These are phyloP conservation scores for Pisolithus thermaeus DNA, from an alignment of 1,284 basidiomycete species.

Conservation along the genomic window DNA sequence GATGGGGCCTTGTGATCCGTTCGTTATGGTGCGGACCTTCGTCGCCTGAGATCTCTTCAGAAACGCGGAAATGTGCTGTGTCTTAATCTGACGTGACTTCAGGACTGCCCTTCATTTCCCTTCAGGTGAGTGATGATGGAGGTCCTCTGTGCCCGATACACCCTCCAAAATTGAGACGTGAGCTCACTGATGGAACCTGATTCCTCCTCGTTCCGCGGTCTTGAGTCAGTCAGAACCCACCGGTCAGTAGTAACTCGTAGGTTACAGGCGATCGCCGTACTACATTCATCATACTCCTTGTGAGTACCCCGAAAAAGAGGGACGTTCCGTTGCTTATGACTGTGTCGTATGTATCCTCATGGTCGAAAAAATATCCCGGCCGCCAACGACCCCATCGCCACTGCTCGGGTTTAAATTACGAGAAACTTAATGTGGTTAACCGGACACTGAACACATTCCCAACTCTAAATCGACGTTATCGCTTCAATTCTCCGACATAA, in stretches of 20 bases:
- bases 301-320: slow-evolving; percentile 3
- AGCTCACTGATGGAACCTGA: slow-evolving; percentile 4
- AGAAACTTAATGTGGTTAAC: slow-evolving; percentile 26
- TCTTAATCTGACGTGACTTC: slow-evolving; percentile 12
- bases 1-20: slow-evolving; percentile 18
- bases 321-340: not conserved
- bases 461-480: slow-evolving; percentile 28
- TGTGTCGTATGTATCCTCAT: not conserved
- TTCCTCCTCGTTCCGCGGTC: not conserved
- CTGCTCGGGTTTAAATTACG: slow-evolving; percentile 8
- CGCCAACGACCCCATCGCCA: slow-evolving; percentile 11
- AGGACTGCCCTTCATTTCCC: slow-evolving; percentile 17
- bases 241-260: not conserved
- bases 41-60: slow-evolving; percentile 21
- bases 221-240: slow-evolving; percentile 12
- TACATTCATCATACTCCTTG: slow-evolving; percentile 4
- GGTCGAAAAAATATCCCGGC: slow-evolving; percentile 6
- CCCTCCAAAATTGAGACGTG: too few relatives aligned
- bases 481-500: slow-evolving; percentile 22
- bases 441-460: slow-evolving; percentile 12
- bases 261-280: not conserved
- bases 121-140: slow-evolving; percentile 4
- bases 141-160: not conserved
- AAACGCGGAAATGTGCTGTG: slow-evolving; percentile 25
- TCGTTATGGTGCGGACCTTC: slow-evolving; percentile 26